Percentiles rank a stretch among this genome's conserved stretches.
phyloP scores from a whole-genome alignment of 768 basidiomycete species.

The Suillus subalutaceus region DNA sequence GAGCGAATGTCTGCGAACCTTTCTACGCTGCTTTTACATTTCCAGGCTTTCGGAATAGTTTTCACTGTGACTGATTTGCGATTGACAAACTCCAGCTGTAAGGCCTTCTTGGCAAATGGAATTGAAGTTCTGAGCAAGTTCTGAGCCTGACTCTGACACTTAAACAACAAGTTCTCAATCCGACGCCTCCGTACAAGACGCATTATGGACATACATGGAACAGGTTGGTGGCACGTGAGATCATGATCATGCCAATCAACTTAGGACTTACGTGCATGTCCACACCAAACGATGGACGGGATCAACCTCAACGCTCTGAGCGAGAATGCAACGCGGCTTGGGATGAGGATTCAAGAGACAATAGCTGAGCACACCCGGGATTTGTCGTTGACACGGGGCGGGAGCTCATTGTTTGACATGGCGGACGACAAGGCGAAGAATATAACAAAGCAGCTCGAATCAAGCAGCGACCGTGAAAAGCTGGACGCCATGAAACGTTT shows the following conservation, averaged over 20 bases:
- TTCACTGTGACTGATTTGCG: neutral
- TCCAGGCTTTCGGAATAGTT: neutral
- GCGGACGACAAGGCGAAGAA: slow-evolving; percentile 83
- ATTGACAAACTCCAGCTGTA: neutral
- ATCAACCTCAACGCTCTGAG: slow-evolving; percentile 49
- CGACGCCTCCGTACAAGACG: neutral
- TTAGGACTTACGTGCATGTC: slow-evolving; percentile 1
- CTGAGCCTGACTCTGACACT: neutral
- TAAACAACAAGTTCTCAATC: neutral
- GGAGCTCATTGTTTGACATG: slow-evolving; percentile 62
- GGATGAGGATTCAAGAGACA: slow-evolving; percentile 82
- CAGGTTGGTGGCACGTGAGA: neutral
- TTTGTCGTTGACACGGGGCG: slow-evolving; percentile 57
- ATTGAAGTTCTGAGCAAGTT: neutral
- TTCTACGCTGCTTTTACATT: neutral
- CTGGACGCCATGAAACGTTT: slow-evolving; percentile 95
- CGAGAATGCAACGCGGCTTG: slow-evolving; percentile 83
- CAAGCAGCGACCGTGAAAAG: slow-evolving; percentile 86
- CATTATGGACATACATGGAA: no score
- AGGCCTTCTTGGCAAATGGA: neutral
- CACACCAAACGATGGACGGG: slow-evolving; percentile 31
- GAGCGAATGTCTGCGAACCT: neutral
- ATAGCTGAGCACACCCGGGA: slow-evolving; percentile 82
- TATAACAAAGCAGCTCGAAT: slow-evolving; percentile 86
- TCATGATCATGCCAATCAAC: neutral